A percentile compares a stretch with the other conserved stretches of the same genome.
Evolutionary conservation across 306 rosid genomes (phyloP).

Genomic region (Medicago ruthenica): DNA sequence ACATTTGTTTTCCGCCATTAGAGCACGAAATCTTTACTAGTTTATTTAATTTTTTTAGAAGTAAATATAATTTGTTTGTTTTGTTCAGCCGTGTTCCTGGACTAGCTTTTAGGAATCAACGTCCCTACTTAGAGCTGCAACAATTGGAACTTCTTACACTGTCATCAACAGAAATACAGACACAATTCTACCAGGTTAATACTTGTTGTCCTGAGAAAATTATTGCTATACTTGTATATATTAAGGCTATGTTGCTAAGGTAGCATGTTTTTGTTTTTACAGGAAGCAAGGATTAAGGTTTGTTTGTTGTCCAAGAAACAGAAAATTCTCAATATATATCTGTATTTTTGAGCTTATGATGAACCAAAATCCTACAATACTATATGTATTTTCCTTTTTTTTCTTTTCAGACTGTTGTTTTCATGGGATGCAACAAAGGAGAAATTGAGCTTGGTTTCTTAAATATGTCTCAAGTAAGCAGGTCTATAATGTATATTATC

Average conservation of each 20-base stretch:
- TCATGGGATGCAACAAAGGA: slow-evolving; percentile 86
- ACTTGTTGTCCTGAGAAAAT: not conserved
- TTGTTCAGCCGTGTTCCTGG: slow-evolving; percentile 74
- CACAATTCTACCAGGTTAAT: slow-evolving; percentile 68
- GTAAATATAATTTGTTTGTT: slow-evolving; percentile 16
- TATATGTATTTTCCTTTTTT: not conserved
- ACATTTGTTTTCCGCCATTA: not conserved
- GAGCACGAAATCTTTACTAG: not conserved
- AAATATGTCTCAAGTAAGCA: slow-evolving; percentile 70
- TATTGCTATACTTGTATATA: not conserved
- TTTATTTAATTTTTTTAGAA: no score
- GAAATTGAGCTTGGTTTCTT: slow-evolving; percentile 91
- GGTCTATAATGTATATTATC: not conserved
- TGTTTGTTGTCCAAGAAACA: slow-evolving; percentile 30
- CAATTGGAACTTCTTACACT: slow-evolving; percentile 60
- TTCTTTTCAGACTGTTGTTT: slow-evolving; percentile 68
- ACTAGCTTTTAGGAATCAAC: slow-evolving; percentile 58
- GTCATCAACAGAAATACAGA: slow-evolving; percentile 59
- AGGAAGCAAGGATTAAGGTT: slow-evolving; percentile 94
- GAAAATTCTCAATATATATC: not conserved
- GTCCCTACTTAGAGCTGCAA: slow-evolving; percentile 62
- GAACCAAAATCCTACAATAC: slow-evolving; percentile 25
- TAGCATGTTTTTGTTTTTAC: slow-evolving; percentile 41
- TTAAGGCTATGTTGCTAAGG: not conserved
- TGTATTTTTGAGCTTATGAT: slow-evolving; percentile 17